Evolutionary conservation across 805 yeast species (phyloP), one percentile per base, ranked within the genome.

Genomic region (Candida namnaoensis): DNA sequence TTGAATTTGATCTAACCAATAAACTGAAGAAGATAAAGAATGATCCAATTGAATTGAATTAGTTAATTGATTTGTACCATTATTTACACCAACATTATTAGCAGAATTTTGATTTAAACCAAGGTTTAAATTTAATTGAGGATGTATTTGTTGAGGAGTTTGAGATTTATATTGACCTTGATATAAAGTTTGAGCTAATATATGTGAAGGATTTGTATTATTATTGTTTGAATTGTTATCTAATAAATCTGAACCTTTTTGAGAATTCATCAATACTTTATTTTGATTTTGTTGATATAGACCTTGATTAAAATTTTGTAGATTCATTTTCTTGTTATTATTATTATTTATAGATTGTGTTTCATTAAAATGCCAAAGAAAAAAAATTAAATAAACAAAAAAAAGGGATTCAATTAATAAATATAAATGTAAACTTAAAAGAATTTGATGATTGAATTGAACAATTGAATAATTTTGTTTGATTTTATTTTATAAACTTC

Each of bases 1-100:
- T 56, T 80, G 88, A 38, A 69, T 64, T 62, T 87, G 95, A 57
- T 84, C 90, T 59, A 80, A 83, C 95, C 95, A 87, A 52, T 73
- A 72, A 8, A 69, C 51, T 4, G 80, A 65, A 37, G 47, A 60
- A 46, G 57, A 55, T 42, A 54, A 51, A 26, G 54, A 33, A 38
- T 54, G 56, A 47, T 68, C 80, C 44, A 61, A 60, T 6, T 41
- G 48, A 12, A 57, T 49, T 4, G 60, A 38, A 25, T 50, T 53
- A 49, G 65, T 24, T 55, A 39, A 41, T 23, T 37, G 42, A 6
- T 37, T 36, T 14, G 38, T 19, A 19, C 19, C 19, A 19, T 19
- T 19, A 42, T 14, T 38, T 43, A 3, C 23, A 32, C 10, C 46
- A 49, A 6, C 41, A 47, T 33, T 41, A 47, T 14, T 44, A 46